A percentile compares a stretch with the other conserved stretches of the same genome.
These are phyloP conservation scores for Ustilago cynodontis DNA, from an alignment of 1,284 basidiomycete genomes.

Conservation along the genomic window DNA sequence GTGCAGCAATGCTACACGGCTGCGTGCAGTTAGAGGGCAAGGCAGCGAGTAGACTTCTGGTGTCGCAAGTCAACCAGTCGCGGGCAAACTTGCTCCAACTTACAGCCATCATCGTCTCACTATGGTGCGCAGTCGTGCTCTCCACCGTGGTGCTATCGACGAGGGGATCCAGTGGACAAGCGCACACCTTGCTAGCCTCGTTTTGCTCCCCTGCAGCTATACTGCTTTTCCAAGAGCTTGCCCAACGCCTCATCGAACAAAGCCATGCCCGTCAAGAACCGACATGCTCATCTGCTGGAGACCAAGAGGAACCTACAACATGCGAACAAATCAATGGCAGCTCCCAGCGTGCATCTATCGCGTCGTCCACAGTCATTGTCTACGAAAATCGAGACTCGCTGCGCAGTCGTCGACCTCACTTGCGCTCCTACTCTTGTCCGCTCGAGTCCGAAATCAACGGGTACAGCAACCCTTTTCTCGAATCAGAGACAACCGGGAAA, in stretches of 20 bases:
- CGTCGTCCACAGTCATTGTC: slow-evolving; percentile 16
- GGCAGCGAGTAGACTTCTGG: background rate
- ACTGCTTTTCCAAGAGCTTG: slow-evolving; percentile 12
- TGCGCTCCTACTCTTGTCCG: slow-evolving; percentile 25
- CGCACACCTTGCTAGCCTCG: slow-evolving; percentile 5
- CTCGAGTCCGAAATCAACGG: slow-evolving; percentile 31
- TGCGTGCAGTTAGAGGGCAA: background rate
- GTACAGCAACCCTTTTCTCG: slow-evolving; percentile 10
- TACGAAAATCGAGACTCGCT: background rate
- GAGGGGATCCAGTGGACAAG: background rate
- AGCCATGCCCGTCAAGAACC: no score
- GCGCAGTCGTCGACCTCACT: slow-evolving; percentile 16
- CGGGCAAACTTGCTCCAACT: background rate
- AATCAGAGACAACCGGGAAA: background rate
- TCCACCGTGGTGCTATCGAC: slow-evolving; percentile 4
- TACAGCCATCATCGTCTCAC: background rate
- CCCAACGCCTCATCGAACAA: background rate
- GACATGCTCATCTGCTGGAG: no score
- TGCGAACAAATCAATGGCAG: background rate
- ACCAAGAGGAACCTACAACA: no score
- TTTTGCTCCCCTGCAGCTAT: slow-evolving; percentile 20
- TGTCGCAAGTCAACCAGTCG: background rate
- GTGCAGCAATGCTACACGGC: background rate
- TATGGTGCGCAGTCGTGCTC: slow-evolving; percentile 21
- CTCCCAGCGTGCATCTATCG: slow-evolving; percentile 7